Percentiles rank a stretch among this genome's conserved stretches.
phyloP scores from a whole-genome alignment of 805 yeast genomes.

The Starmerella apicola region DNA sequence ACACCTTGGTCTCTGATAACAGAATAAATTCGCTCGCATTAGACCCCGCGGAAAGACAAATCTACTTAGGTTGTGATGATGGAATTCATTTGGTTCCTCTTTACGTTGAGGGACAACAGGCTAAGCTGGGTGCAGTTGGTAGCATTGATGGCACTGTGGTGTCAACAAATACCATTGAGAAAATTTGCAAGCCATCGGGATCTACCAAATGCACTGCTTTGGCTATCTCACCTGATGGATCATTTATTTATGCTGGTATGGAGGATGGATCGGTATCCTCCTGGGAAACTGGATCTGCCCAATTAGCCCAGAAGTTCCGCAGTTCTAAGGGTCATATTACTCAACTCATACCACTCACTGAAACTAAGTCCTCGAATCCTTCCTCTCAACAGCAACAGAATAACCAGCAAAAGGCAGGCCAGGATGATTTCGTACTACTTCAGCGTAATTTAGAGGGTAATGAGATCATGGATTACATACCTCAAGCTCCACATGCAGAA shows the following conservation, averaged over 20 bases:
- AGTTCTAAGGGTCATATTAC: conserved; percentile 20
- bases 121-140: conserved; percentile 45
- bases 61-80: conserved; percentile 55
- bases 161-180: conserved; percentile 37
- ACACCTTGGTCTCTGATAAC: conserved; percentile 59
- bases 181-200: conserved; percentile 18
- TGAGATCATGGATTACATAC: conserved; percentile 9
- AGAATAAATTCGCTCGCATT: conserved; percentile 46
- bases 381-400: neutral
- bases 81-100: conserved; percentile 54
- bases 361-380: neutral
- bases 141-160: conserved; percentile 40
- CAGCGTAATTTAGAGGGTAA: conserved; percentile 20
- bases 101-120: conserved; percentile 29
- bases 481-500: neutral
- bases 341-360: conserved; percentile 11
- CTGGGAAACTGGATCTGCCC: conserved; percentile 41
- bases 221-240: conserved; percentile 60
- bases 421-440: conserved; percentile 21
- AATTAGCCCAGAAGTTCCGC: conserved; percentile 24
- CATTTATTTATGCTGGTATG: conserved; percentile 62
- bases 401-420: conserved; percentile 4
- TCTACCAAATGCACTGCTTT: conserved; percentile 38
- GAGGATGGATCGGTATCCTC: conserved; percentile 51
- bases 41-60: conserved; percentile 69